These are phyloP conservation scores for Cutaneotrichosporon cyanovorans DNA, from an alignment of 1,284 basidiomycete genomes.

Conservation along the genomic window DNA sequence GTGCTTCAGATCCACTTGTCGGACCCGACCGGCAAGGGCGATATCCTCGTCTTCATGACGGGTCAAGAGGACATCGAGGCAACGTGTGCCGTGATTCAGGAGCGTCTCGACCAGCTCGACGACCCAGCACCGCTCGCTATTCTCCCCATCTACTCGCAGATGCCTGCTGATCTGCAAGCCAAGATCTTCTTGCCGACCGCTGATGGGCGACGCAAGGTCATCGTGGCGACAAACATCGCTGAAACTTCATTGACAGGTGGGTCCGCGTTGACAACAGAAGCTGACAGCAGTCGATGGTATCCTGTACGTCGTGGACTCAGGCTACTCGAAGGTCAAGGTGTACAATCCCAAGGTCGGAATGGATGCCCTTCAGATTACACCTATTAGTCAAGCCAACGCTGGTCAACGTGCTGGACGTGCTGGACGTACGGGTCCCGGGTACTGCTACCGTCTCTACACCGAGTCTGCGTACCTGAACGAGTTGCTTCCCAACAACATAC, in stretches of 20 bases:
- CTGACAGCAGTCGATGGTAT: constrained; percentile 81
- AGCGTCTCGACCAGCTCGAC: constrained; percentile 82
- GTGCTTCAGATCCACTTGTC: constrained; percentile 93
- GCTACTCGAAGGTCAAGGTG: constrained; percentile 96
- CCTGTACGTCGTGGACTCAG: constrained; percentile 90
- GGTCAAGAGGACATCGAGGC: constrained; percentile 98
- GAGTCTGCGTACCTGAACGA: constrained; percentile 95
- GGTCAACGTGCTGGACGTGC: constrained; percentile 93
- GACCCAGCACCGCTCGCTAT: constrained; percentile 80
- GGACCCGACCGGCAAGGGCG: constrained; percentile 65
- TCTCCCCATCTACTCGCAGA: constrained; percentile 96
- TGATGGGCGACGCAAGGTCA: constrained; percentile 92
- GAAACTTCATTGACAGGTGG: constrained; percentile 90
- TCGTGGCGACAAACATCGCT: constrained; percentile 98
- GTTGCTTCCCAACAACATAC: constrained; percentile 91
- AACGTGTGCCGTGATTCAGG: constrained; percentile 83
- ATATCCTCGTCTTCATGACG: constrained; percentile 99
- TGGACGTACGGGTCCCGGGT: constrained; percentile 90
- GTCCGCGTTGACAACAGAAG: constrained; percentile 19
- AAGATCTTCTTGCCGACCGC: constrained; percentile 92
- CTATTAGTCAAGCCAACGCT: constrained; percentile 95
- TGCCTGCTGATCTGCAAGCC: constrained; percentile 97
- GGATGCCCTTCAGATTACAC: constrained; percentile 98
- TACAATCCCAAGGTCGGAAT: constrained; percentile 99
- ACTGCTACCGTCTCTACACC: constrained; percentile 93